Evolutionary conservation across 352 stramenopile species (phyloP).

Genomic region (Pythium monospermum): DNA sequence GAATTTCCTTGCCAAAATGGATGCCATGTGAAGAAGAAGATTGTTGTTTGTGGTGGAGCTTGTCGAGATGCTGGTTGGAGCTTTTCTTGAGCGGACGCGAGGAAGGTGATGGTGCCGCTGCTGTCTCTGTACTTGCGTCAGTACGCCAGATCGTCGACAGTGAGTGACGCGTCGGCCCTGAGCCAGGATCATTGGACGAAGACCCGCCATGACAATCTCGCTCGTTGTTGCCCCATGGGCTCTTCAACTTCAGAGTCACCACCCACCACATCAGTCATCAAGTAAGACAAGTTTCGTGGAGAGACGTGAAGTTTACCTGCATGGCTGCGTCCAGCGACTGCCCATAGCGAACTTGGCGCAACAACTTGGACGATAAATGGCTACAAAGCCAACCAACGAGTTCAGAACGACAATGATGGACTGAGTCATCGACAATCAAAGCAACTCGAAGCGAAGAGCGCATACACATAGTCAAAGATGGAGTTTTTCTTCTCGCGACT

Average conservation of each 20-base stretch:
- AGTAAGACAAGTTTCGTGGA: too few species aligned
- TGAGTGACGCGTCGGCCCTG: too few species aligned
- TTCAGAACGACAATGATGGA: neutral
- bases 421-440: neutral
- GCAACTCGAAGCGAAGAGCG: neutral
- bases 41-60: too few species aligned
- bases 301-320: too few species aligned
- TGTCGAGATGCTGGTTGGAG: neutral
- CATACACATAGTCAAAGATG: conserved; percentile 72
- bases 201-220: neutral
- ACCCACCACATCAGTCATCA: neutral
- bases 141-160: too few species aligned
- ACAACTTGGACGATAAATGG: conserved; percentile 39
- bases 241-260: conserved; percentile 4
- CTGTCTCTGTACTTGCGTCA: too few species aligned
- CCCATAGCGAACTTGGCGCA: conserved; percentile 56
- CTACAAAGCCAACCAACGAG: conserved; percentile 20
- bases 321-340: conserved; percentile 43
- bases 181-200: too few species aligned
- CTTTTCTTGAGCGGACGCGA: neutral
- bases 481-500: conserved; percentile 27
- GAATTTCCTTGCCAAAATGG: conserved; percentile 31
- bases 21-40: conserved; percentile 13
- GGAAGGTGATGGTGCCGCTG: neutral
- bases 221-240: neutral